phyloP scores from a whole-genome alignment of 2,329 filamentous ascomycete genomes.

The Diaporthe citrichinensis region DNA sequence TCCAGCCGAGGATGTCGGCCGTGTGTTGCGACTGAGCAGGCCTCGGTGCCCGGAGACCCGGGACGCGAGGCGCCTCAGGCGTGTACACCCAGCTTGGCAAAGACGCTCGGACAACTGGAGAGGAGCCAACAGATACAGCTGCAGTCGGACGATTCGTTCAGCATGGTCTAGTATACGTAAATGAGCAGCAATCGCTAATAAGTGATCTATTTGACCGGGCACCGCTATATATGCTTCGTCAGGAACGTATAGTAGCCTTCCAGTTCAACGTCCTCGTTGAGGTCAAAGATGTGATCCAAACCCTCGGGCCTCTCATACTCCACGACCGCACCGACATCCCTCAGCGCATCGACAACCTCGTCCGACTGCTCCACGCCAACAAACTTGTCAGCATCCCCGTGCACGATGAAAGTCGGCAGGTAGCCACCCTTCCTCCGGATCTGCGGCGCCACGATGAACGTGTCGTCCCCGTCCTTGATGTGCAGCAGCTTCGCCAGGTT shows the following conservation, averaged over 20 bases:
- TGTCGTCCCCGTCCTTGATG: not conserved
- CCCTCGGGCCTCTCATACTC: conserved; percentile 19
- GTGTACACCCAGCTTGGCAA: not conserved
- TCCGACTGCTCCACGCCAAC: conserved; percentile 26
- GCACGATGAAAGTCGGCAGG: conserved; percentile 16
- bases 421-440: not conserved
- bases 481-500: conserved; percentile 19
- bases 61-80: not conserved
- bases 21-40: not conserved
- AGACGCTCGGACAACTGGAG: not conserved
- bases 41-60: conserved; percentile 3
- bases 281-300: conserved; percentile 21
- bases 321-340: not conserved
- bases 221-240: conserved; percentile 1
- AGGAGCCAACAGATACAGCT: no score
- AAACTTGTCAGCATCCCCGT: conserved; percentile 18
- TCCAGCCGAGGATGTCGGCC: not conserved
- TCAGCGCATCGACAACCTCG: conserved; percentile 7
- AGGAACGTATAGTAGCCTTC: conserved; percentile 16
- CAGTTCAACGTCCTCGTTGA: not conserved
- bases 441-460: conserved; percentile 23
- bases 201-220: not conserved
- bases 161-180: not conserved
- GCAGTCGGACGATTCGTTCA: not conserved
- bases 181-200: not conserved